Conservation (phyloP, 106 monocot species). For the Alisma plantagoaquatica region DNA sequence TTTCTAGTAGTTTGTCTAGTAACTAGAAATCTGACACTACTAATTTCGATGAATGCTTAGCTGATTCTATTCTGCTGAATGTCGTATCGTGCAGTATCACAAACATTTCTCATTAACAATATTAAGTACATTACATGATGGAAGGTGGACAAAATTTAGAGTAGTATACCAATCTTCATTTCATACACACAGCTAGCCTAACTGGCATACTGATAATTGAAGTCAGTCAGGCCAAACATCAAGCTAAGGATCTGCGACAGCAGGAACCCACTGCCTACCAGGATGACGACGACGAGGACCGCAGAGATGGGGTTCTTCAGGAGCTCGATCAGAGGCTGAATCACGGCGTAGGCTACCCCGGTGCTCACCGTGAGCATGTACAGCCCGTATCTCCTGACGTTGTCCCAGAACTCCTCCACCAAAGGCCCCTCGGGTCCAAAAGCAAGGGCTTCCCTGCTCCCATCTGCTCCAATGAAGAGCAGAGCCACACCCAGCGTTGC, state of each 20-base stretch:
- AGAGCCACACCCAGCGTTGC: conserved; percentile 5
- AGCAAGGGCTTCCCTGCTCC: conserved; percentile 15
- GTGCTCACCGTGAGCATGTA: conserved; percentile 83
- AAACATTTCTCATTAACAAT: too few relatives aligned
- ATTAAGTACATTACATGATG: too few relatives aligned
- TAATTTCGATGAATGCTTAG: too few relatives aligned
- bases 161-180: too few relatives aligned
- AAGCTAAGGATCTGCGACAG: conserved; percentile 62
- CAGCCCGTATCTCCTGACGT: conserved; percentile 84
- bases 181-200: too few relatives aligned
- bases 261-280: conserved; percentile 48
- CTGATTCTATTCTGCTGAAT: too few relatives aligned
- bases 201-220: conserved; percentile 50
- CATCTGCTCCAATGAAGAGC: conserved; percentile 1
- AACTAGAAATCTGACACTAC: too few relatives aligned
- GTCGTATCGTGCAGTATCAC: too few relatives aligned
- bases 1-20: too few relatives aligned
- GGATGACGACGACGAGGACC: conserved; percentile 41
- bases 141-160: too few relatives aligned
- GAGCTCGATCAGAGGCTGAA: conserved; percentile 62
- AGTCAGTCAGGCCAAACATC: conserved; percentile 81
- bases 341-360: conserved; percentile 52
- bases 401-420: conserved; percentile 93
- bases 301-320: conserved; percentile 85
- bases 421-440: conserved; percentile 84